Evolutionary conservation across 2,329 filamentous ascomycete species (phyloP).

Genomic region (Fusarium continuum): DNA sequence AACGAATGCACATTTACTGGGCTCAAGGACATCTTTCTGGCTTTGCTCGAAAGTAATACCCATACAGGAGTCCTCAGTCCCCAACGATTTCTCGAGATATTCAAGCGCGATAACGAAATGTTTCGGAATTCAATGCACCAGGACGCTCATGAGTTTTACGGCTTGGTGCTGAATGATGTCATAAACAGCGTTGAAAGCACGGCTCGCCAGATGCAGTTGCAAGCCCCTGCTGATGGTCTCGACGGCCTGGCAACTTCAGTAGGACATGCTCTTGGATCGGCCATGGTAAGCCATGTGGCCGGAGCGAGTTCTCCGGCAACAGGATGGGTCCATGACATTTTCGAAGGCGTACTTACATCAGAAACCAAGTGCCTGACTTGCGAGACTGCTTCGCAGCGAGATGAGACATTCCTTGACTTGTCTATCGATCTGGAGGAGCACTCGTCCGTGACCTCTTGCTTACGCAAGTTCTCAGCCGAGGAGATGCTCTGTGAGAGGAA

Average conservation of each 20-base stretch:
- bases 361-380: conserved; percentile 97
- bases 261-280: conserved; percentile 50
- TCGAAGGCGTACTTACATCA: conserved; percentile 92
- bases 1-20: conserved; percentile 94
- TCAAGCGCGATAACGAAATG: conserved; percentile 95
- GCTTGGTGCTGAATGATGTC: conserved; percentile 93
- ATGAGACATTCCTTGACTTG: conserved; percentile 94
- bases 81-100: conserved; percentile 90
- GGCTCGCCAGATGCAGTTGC: conserved; percentile 68
- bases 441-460: conserved; percentile 93
- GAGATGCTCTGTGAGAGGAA: conserved; percentile 99
- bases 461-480: conserved; percentile 95
- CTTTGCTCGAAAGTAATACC: conserved; percentile 81
- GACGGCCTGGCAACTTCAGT: conserved; percentile 62
- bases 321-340: conserved; percentile 96
- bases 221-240: conserved; percentile 27
- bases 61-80: conserved; percentile 92
- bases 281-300: conserved; percentile 48
- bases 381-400: conserved; percentile 92
- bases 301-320: conserved; percentile 69
- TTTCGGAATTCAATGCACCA: conserved; percentile 98
- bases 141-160: conserved; percentile 97
- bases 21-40: conserved; percentile 94
- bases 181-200: conserved; percentile 94
- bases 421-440: conserved; percentile 97